A percentile compares a stretch with the other conserved stretches of the same genome.
Conservation (phyloP, 306 rosid species). For the Prunus mongolica region DNA sequence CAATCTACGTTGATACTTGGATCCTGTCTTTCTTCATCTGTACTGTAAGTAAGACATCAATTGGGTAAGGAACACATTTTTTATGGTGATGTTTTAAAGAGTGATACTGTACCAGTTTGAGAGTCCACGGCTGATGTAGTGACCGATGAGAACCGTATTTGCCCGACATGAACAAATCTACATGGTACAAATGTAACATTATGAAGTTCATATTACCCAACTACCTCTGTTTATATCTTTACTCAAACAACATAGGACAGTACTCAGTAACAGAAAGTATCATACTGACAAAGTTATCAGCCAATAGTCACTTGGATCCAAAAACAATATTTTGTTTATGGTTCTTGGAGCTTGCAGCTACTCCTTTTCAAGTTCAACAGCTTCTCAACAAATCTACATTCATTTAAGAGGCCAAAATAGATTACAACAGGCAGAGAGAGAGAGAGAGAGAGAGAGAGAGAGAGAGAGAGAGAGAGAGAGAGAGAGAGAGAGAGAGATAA, state of each 20-base stretch:
- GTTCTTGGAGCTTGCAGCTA: slow-evolving; percentile 40
- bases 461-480: too few relatives aligned
- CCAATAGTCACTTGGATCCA: slow-evolving; percentile 40
- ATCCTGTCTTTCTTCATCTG: slow-evolving; percentile 12
- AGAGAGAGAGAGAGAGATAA: not conserved
- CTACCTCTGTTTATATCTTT: slow-evolving; percentile 7
- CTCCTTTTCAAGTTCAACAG: slow-evolving; percentile 47
- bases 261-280: slow-evolving; percentile 19
- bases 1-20: not conserved
- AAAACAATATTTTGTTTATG: slow-evolving; percentile 44
- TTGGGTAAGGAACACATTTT: not conserved
- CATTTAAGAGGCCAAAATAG: slow-evolving; percentile 33
- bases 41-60: slow-evolving; percentile 2
- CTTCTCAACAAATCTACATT: slow-evolving; percentile 52
- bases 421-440: slow-evolving; percentile 30
- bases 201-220: slow-evolving; percentile 17
- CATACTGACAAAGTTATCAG: slow-evolving; percentile 34
- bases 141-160: slow-evolving; percentile 36
- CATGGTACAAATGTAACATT: slow-evolving; percentile 35
- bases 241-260: slow-evolving; percentile 14
- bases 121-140: slow-evolving; percentile 24
- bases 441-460: not conserved
- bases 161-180: slow-evolving; percentile 26
- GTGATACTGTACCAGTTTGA: slow-evolving; percentile 28
- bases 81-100: slow-evolving; percentile 19